A percentile compares a stretch with the other conserved stretches of the same genome.
Conservation (phyloP, 2,329 filamentous ascomycete species). For the Monilinia fructigena region DNA sequence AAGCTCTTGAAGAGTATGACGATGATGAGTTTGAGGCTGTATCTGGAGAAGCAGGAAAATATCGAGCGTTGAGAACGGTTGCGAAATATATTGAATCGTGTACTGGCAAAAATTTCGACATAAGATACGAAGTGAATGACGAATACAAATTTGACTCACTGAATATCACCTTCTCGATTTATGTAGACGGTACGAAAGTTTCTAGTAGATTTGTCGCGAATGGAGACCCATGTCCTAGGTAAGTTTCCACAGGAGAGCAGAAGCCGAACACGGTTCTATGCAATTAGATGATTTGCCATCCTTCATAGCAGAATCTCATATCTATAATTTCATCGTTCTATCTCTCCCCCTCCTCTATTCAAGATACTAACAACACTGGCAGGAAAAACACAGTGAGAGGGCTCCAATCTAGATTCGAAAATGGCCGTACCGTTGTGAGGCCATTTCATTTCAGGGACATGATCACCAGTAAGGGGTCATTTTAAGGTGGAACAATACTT, state of each 20-base stretch:
- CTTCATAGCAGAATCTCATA: not conserved
- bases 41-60: not conserved
- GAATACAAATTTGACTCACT: constrained; percentile 1
- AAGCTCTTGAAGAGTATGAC: constrained; percentile 16
- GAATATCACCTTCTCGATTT: fast-evolving
- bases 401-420: not conserved
- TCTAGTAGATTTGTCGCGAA: fast-evolving
- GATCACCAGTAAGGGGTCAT: not conserved
- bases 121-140: not conserved
- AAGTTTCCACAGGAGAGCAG: not conserved
- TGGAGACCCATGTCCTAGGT: not conserved
- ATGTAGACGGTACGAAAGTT: not conserved
- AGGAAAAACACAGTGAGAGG: not conserved
- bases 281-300: not conserved
- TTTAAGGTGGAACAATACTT: no score
- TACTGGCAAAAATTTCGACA: not conserved
- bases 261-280: not conserved
- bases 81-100: constrained; percentile 12
- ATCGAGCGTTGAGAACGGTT: constrained; percentile 15
- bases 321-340: not conserved
- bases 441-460: not conserved
- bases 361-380: not conserved
- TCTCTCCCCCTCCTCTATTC: not conserved
- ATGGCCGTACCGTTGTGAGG: fast-evolving
- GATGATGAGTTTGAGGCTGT: constrained; percentile 9